Evolutionary conservation across 176 grass and related monocot species (phyloP).

Genomic region (Triticum aestivum): IWGSC_CS_RefSeq_v2.1 NC_057803.1:609395654-609396153

Average conservation of each 20-base stretch:
- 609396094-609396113: conserved; percentile 63
- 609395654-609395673: background rate
- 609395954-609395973: background rate
- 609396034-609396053: conserved; percentile 41
- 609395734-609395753: background rate
- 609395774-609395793: background rate
- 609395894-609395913: background rate
- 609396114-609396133: conserved; percentile 51
- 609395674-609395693: background rate
- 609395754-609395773: background rate
- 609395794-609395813: background rate
- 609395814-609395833: background rate
- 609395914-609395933: background rate
- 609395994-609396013: background rate
- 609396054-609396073: conserved; percentile 82
- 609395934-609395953: background rate
- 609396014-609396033: conserved; percentile 16
- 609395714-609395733: background rate
- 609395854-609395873: background rate
- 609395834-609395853: background rate
- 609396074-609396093: conserved; percentile 70
- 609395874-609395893: background rate
- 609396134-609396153: conserved; percentile 59
- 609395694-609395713: background rate
- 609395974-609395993: conserved; percentile 11